Base-by-base conservation (phyloP, 495 filamentous ascomycete species). In the Penicillium riverlandense region DNA sequence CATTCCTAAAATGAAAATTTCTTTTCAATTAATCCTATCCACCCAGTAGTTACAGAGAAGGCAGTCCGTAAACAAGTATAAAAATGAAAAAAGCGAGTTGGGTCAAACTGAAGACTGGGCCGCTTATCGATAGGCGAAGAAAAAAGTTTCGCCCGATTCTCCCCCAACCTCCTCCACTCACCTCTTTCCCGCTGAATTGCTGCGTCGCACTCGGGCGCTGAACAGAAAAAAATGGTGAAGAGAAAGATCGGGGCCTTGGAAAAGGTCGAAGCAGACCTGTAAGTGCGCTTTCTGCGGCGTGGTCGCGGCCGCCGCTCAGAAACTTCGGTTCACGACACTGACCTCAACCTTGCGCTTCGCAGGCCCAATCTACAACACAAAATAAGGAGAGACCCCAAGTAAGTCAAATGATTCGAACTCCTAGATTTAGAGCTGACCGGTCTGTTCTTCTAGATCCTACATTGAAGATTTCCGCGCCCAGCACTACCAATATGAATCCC, bases 251-350 rank as follows among this genome's bases (percentile, higher is more conserved):
- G 85, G 29, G 90, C 90, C 34, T 77, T 95, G 57, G 90, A 96
- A 69, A 96, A 96, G 76, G 82, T 94, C 53, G 90, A 96, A 55
- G 90, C 88, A 28, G 89, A 96, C 61, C 61, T 95, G 76, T 85
- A 47, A 54, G 78, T 67, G 34, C 31, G 30, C 29, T 37, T 37
- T 29, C 35, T 44, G 22, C 48, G 46, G 41, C 36, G 51, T 45
- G 31, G 42, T 43, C 28, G 32, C 27, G 22, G 2, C n/a, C 7
- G 32, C 37, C 29, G 29, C 46, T 15, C 12, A 29, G 41, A 41
- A 38, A 35, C 53, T 40, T 52, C 41, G 33, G 45, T 44, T 35
- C 22, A 13, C 13, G 35, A 54, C 54, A 62, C 59, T 59, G 41
- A 54, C 52, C 44, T 35, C 35, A 47, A 38, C 15, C 47, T 39